phyloP scores from a whole-genome alignment of 177 flowering plant species.

The Vitis hybrid region DNA sequence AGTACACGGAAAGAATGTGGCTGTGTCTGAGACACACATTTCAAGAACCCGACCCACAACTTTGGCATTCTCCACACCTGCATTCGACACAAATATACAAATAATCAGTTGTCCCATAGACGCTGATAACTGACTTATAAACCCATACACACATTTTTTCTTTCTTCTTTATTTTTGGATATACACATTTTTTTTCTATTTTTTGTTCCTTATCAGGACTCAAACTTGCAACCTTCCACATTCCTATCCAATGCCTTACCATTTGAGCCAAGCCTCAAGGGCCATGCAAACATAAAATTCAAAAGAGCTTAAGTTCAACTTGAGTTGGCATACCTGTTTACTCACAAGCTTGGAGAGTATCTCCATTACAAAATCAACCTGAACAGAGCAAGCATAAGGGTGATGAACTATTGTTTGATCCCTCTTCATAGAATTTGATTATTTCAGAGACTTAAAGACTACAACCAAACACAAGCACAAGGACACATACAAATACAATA shows the following conservation, averaged over 20 bases:
- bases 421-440: neutral
- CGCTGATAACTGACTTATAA: too few relatives aligned
- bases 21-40: slow-evolving; percentile 94
- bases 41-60: slow-evolving; percentile 95
- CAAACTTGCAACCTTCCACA: too few relatives aligned
- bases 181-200: too few relatives aligned
- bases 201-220: too few relatives aligned
- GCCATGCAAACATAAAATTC: neutral
- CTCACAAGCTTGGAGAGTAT: slow-evolving; percentile 84
- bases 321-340: slow-evolving; percentile 68
- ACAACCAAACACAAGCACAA: neutral
- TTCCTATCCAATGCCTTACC: neutral
- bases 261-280: neutral
- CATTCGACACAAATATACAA: slow-evolving; percentile 1
- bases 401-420: neutral
- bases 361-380: slow-evolving; percentile 99
- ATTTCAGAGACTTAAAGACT: neutral
- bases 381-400: slow-evolving; percentile 13
- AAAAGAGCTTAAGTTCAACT: neutral
- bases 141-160: too few relatives aligned
- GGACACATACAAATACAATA: too few relatives aligned
- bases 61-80: slow-evolving; percentile 99
- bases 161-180: neutral
- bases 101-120: neutral
- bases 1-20: slow-evolving; percentile 92